A percentile compares a stretch with the other conserved stretches of the same genome.
phyloP scores from a whole-genome alignment of 129 eudicot genomes.

The Flaveria linearis region DNA sequence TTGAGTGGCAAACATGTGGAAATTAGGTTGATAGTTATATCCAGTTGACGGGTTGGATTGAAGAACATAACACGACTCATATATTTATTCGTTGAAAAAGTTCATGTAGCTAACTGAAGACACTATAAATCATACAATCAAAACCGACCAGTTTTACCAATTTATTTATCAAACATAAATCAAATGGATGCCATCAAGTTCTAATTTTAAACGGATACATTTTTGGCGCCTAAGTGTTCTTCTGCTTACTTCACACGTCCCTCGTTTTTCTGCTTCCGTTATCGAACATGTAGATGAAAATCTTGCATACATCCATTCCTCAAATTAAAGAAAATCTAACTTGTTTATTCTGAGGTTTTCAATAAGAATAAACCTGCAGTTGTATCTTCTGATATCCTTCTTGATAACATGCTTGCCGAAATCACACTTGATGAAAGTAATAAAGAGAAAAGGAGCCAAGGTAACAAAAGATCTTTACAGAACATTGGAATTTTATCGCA shows the following conservation, averaged over 20 bases:
- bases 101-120: too few relatives aligned
- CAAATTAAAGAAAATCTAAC: conserved; percentile 46
- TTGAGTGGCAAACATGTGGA: background rate
- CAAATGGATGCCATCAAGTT: too few relatives aligned
- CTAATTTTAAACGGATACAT: too few relatives aligned
- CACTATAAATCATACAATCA: too few relatives aligned
- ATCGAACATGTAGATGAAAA: conserved; percentile 13
- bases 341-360: conserved; percentile 77
- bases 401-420: conserved; percentile 87
- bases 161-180: too few relatives aligned
- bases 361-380: conserved; percentile 48
- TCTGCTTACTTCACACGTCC: conserved; percentile 30
- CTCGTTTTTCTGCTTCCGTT: background rate
- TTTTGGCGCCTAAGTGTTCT: conserved; percentile 29
- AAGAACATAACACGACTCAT: too few relatives aligned
- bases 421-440: conserved; percentile 80
- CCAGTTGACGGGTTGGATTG: too few relatives aligned
- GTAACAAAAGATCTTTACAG: conserved; percentile 21
- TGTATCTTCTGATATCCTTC: conserved; percentile 60
- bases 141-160: too few relatives aligned
- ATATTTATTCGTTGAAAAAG: too few relatives aligned
- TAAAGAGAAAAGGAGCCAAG: conserved; percentile 64
- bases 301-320: conserved; percentile 23
- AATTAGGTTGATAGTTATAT: too few relatives aligned
- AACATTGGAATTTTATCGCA: background rate